phyloP scores from a whole-genome alignment of 495 filamentous ascomycete genomes.

The Hypoxylon rickii region DNA sequence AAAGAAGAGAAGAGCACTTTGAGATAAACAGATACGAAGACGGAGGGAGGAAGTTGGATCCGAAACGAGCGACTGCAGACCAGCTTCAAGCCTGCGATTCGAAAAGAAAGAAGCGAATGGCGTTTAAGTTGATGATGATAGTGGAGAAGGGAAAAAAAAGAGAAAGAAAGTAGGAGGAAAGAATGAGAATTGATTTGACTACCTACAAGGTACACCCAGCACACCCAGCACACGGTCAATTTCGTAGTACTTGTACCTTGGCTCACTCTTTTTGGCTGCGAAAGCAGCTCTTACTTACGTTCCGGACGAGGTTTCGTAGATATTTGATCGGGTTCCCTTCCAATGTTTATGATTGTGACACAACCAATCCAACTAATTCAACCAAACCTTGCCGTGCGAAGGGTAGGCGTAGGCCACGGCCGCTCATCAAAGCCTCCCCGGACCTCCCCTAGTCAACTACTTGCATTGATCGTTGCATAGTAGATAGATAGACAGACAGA shows the following conservation, averaged over 20 bases:
- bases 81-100: not conserved
- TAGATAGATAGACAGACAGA: no score
- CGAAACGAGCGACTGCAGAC: not conserved
- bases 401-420: conserved; percentile 11
- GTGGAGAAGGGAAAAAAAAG: not conserved
- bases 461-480: no score
- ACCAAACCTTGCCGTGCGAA: not conserved
- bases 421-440: conserved; percentile 1
- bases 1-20: conserved; percentile 28
- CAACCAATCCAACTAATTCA: conserved; percentile 12
- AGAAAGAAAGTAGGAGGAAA: conserved; percentile 4
- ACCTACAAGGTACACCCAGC: no score
- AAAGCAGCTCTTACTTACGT: conserved; percentile 11
- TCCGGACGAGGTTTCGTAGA: conserved; percentile 30
- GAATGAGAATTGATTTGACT: not conserved
- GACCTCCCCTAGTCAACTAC: no score
- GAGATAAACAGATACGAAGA: conserved; percentile 5
- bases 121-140: not conserved
- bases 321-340: conserved; percentile 25
- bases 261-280: no score
- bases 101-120: not conserved
- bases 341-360: conserved; percentile 19
- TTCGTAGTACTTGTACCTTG: no score
- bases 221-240: no score
- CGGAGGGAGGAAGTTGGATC: not conserved